Base-by-base conservation (phyloP, 768 basidiomycete species). In the Infundibulicybe gibba region DNA sequence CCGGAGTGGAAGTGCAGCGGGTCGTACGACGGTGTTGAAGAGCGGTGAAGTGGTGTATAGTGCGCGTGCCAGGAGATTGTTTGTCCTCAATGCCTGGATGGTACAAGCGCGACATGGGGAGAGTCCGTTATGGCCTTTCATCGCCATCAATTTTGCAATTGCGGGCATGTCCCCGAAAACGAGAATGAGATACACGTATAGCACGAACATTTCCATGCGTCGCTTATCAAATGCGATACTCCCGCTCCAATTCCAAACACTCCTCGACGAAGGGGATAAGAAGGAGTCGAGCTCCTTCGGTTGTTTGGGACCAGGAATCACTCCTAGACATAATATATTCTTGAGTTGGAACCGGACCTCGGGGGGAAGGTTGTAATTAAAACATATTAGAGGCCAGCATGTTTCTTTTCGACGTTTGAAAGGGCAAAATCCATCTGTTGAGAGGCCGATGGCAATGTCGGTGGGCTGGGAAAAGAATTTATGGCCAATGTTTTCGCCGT, bases 91-190 rank as follows among this genome's bases (percentile, higher is more conserved):
- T 39, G 51, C 6, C 62, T 42, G 59, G 15, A 76, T 72, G 8
- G 57, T 48, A 51, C 74, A 76, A 47, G 62, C 59, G 1, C 69
- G 66, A 45, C 61, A 49, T 48, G 68, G 57, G 53, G 55, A 25
- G 59, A 66, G 32, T 8, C 60, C 67, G 49, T 76, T 74, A 46
- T 71, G 68, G 6, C 74, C 71, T 48, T 74, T 75, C 62, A 74
- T 71, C 17, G 54, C 30, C 56, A 67, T 53, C 17, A 53, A 3
- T 44, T 49, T 50, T 2, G 54, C 48, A 5, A 38, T 19, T 38
- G 35, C 35, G 11, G 35, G 35, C 14, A 38, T 66, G 48, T 70
- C 65, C 1, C 68, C 65, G 17, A 58, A 60, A 10, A 56, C 54
- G 6, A 59, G 41, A n/a, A 66, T 55, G 11, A 60, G 51, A 39